Conservation (phyloP, 116 monocot species). For the Zostera marina region DNA sequence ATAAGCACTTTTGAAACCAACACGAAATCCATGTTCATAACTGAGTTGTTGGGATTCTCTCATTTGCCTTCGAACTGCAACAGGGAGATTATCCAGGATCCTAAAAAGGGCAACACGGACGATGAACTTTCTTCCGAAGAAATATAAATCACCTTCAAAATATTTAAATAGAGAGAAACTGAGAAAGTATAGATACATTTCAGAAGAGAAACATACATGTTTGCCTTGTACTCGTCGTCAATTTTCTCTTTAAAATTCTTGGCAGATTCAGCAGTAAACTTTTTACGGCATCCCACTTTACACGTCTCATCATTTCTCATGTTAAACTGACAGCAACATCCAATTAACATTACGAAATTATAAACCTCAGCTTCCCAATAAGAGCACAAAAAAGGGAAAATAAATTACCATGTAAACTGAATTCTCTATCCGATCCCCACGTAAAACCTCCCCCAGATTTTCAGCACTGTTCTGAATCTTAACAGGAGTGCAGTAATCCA, state of each 20-base stretch:
- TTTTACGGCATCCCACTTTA: conserved; percentile 45
- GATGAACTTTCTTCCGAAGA: not conserved
- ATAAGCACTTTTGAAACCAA: conserved; percentile 43
- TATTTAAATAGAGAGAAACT: not conserved
- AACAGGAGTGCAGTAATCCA: conserved; percentile 52
- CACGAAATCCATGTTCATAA: conserved; percentile 64
- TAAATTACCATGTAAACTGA: conserved; percentile 54
- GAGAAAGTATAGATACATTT: too few relatives aligned
- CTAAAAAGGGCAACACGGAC: conserved; percentile 12
- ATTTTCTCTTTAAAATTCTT: conserved; percentile 78
- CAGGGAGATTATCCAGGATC: conserved; percentile 87
- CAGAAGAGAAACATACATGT: conserved; percentile 39
- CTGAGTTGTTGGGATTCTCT: conserved; percentile 37
- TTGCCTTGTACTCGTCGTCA: conserved; percentile 73
- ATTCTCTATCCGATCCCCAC: conserved; percentile 88
- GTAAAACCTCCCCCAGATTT: conserved; percentile 79
- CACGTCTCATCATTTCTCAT: conserved; percentile 59
- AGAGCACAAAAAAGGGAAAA: not conserved
- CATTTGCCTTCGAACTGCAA: conserved; percentile 48
- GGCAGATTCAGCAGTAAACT: conserved; percentile 33
- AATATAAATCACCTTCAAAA: not conserved
- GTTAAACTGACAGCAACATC: conserved; percentile 34
- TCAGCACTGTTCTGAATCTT: conserved; percentile 71
- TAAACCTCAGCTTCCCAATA: not conserved
- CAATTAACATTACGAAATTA: not conserved